Conservation (phyloP, 2,329 filamentous ascomycete genomes). For the Fusarium brachygibbosum region DNA sequence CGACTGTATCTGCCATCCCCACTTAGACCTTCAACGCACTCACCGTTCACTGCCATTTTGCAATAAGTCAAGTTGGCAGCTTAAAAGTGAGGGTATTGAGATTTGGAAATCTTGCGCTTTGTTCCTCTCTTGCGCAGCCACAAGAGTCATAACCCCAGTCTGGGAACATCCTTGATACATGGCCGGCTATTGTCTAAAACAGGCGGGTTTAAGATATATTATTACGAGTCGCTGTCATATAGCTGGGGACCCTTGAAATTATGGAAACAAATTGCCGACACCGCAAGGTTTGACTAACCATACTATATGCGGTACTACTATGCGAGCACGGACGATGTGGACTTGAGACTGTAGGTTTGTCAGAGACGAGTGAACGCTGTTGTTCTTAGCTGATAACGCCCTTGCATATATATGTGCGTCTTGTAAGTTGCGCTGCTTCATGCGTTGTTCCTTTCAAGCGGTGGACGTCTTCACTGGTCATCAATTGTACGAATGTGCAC, state of each 20-base stretch:
- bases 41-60: conserved; percentile 6
- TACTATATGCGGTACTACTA: conserved; percentile 8
- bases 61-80: background rate
- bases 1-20: background rate
- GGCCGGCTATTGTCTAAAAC: conserved; percentile 3
- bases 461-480: background rate
- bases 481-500: conserved; percentile 11
- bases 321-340: conserved; percentile 13
- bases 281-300: conserved; percentile 16
- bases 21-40: background rate
- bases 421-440: conserved; percentile 16
- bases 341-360: conserved; percentile 7
- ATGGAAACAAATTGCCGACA: conserved; percentile 31
- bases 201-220: conserved; percentile 14
- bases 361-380: background rate
- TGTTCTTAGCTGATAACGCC: background rate
- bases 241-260: conserved; percentile 4
- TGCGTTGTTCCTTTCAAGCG: conserved; percentile 2
- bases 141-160: background rate
- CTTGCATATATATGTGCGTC: conserved; percentile 13
- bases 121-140: background rate
- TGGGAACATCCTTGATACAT: background rate
- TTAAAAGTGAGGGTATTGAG: background rate
- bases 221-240: conserved; percentile 5
- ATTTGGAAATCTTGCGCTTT: background rate